Percentiles rank a stretch among this genome's conserved stretches.
These are phyloP conservation scores for Aegilops longissima DNA, from an alignment of 176 grass and related monocot genomes.

Conservation along the genomic window DNA sequence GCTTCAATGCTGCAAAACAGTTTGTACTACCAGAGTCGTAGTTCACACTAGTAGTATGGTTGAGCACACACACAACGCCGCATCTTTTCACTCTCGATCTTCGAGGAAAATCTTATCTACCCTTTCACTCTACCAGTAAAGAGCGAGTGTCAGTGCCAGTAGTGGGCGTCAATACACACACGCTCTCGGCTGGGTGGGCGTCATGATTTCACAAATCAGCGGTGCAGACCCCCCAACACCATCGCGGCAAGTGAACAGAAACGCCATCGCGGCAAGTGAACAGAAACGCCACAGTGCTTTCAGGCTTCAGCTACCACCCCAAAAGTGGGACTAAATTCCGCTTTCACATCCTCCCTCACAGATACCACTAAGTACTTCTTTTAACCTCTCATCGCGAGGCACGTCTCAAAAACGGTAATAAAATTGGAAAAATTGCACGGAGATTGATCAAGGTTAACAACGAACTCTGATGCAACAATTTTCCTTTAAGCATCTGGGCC, in stretches of 20 bases:
- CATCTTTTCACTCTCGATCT: neutral
- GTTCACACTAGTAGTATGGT: too few species aligned
- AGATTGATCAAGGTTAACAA: neutral
- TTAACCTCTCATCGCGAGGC: neutral
- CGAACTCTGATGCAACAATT: conserved; percentile 20
- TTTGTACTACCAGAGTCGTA: neutral
- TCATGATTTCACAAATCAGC: conserved; percentile 44
- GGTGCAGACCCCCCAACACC: neutral
- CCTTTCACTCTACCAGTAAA: neutral
- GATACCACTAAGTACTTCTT: too few species aligned
- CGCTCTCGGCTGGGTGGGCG: neutral
- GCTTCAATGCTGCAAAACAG: too few species aligned
- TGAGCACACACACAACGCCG: too few species aligned
- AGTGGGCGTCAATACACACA: too few species aligned
- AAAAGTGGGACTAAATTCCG: neutral
- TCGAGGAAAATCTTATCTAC: neutral
- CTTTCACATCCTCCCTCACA: neutral
- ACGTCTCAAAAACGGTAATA: neutral
- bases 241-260: neutral
- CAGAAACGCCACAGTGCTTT: neutral
- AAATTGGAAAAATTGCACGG: neutral
- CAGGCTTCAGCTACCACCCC: neutral
- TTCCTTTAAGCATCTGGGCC: conserved; percentile 10
- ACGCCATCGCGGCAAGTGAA: neutral
- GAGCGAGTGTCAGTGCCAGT: neutral